Base-by-base conservation (phyloP, 2,329 filamentous ascomycete species). In the Penicillium sp. region DNA sequence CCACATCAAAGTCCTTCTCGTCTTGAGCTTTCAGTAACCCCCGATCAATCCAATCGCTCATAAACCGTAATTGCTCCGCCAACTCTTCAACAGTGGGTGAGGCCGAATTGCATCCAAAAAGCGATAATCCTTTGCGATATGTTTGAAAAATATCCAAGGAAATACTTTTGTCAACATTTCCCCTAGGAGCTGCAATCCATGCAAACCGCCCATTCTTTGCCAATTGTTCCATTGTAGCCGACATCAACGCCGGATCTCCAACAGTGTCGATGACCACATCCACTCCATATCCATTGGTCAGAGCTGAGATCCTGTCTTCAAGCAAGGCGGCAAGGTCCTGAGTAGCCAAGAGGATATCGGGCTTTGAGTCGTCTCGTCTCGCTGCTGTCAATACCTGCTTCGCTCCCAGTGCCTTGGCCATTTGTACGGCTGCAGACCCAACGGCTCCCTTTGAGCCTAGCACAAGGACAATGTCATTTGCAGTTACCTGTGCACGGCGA, bases 361-460 rank as follows among this genome's bases (percentile, higher is more conserved):
- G 62, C 11, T 60, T 62, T 1, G 49, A 60, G 37, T 55, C 45
- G 13, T 19, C 27, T 10, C 55, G 55, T n/a, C 69, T 55, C 13
- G 63, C 61, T 16, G 65, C 71, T 2, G 57, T 64, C 22, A 71
- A 59, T 7, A 71, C 62, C 27, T 52, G 56, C 26, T 51, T 59
- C 49, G 68, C 71, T 14, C 68, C 68, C 49, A 61, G 62, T 24
- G 59, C 57, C 21, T 49, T 49, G 2, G 65, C 68, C 42, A 71
- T 58, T 29, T 70, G 62, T 26, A 63, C 62, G 6, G 59, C 65
- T 13, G 67, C 59, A 14, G 60, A 64, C 4, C 70, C 71, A 13
- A 73, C 71, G 26, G 62, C 59, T 3, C 70, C 71, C 11, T 54
- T 65, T 5, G 68, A 61, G 2, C 71, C 69, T 2, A 71, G 59